phyloP scores from a whole-genome alignment of 371 early-diverging fungal genomes.

The Syncephalastrum sp. region DNA sequence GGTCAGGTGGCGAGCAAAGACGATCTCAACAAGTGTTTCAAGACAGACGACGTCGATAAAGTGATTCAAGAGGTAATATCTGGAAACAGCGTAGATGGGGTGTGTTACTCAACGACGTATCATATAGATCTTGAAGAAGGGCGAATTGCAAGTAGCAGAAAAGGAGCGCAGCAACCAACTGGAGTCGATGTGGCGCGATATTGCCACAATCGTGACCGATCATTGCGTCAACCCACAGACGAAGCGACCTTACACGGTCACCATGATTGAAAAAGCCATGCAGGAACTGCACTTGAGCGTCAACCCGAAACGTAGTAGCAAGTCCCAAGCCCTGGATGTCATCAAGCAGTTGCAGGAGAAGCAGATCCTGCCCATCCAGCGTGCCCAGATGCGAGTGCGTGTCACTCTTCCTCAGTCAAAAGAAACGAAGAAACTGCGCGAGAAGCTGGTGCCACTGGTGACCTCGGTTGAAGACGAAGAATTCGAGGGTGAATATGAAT shows the following conservation, averaged over 20 bases:
- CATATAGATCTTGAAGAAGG: conserved; percentile 84
- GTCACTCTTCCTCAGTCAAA: conserved; percentile 72
- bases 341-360: conserved; percentile 90
- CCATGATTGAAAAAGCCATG: conserved; percentile 98
- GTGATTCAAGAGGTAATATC: conserved; percentile 77
- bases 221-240: conserved; percentile 95
- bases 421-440: conserved; percentile 85
- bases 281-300: conserved; percentile 88
- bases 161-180: conserved; percentile 90
- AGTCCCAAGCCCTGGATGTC: conserved; percentile 88
- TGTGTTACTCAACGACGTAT: background rate
- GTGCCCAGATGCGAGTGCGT: conserved; percentile 92
- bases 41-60: conserved; percentile 79
- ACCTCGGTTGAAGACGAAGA: conserved; percentile 88
- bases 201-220: conserved; percentile 91
- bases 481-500: conserved; percentile 76
- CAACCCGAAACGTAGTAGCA: conserved; percentile 83
- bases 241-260: conserved; percentile 92
- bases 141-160: conserved; percentile 95
- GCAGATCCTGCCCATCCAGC: conserved; percentile 83
- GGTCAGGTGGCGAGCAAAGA: conserved; percentile 91
- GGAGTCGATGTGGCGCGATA: conserved; percentile 81
- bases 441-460: conserved; percentile 71
- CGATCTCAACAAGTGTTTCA: conserved; percentile 86
- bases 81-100: background rate